These are phyloP conservation scores for Clitocybe nebularis DNA, from an alignment of 1,284 basidiomycete genomes.

Conservation along the genomic window DNA sequence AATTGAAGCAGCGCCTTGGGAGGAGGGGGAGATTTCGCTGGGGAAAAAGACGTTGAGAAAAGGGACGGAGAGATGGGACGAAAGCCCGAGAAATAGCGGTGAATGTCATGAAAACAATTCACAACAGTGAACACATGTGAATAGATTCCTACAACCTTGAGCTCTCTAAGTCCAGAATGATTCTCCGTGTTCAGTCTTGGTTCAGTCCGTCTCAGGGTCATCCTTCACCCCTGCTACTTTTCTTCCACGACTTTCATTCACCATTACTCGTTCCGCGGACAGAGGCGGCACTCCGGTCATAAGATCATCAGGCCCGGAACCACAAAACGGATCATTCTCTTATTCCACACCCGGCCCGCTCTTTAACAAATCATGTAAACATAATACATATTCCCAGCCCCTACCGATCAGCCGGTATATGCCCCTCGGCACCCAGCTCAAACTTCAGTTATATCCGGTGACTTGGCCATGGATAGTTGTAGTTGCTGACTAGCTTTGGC, in stretches of 20 bases:
- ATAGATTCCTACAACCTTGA: constrained; percentile 4
- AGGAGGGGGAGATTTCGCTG: neutral
- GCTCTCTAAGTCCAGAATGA: neutral
- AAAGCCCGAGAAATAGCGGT: constrained; percentile 11
- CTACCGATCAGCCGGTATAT: neutral
- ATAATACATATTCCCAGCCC: neutral
- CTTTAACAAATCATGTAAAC: neutral
- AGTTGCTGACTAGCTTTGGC: constrained; percentile 23
- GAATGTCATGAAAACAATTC: constrained; percentile 16
- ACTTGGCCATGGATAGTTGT: neutral
- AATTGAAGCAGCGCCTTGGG: constrained; percentile 6
- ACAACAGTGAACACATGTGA: constrained; percentile 17
- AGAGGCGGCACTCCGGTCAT: constrained; percentile 1
- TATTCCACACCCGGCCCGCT: neutral
- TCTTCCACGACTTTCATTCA: neutral
- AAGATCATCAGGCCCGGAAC: neutral
- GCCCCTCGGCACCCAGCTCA: no score
- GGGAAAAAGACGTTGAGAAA: constrained; percentile 1
- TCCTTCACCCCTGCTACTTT: constrained; percentile 6
- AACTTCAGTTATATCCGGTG: neutral
- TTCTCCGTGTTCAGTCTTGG: neutral
- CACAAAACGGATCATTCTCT: constrained; percentile 1
- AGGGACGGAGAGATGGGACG: constrained; percentile 13
- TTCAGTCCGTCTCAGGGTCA: constrained; percentile 1
- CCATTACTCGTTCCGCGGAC: neutral